Evolutionary conservation across 805 yeast genomes (phyloP).

Genomic region (Yarrowia divulgata): DNA sequence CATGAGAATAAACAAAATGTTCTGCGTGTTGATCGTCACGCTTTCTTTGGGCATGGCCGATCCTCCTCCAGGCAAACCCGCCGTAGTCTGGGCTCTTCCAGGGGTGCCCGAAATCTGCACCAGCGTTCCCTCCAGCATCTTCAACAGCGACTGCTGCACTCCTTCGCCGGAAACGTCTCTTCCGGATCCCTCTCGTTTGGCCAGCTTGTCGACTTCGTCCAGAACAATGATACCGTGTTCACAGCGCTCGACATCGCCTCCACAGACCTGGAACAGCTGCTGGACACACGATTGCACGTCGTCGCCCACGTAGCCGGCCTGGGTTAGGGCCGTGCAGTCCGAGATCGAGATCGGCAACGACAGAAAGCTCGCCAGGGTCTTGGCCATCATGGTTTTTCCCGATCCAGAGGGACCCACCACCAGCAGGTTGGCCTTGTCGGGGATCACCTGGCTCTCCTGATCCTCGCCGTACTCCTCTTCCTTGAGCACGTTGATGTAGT

Average conservation of each 20-base stretch:
- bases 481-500: conserved; percentile 8
- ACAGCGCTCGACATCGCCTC: conserved; percentile 57
- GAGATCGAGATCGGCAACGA: conserved; percentile 61
- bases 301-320: conserved; percentile 71
- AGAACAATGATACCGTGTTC: conserved; percentile 66
- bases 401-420: conserved; percentile 69
- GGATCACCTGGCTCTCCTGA: conserved; percentile 54
- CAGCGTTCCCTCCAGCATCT: conserved; percentile 63
- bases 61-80: conserved; percentile 32
- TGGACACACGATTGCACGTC: conserved; percentile 67
- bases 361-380: conserved; percentile 27
- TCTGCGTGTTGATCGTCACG: conserved; percentile 59
- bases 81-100: conserved; percentile 28
- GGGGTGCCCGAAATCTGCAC: conserved; percentile 51
- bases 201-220: conserved; percentile 66
- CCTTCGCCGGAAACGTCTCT: conserved; percentile 72
- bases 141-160: conserved; percentile 66
- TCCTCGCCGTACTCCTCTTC: conserved; percentile 21
- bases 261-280: conserved; percentile 58
- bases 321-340: conserved; percentile 68
- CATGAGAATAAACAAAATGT: conserved; percentile 63
- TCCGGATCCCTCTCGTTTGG: conserved; percentile 57
- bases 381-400: conserved; percentile 58
- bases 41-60: conserved; percentile 40
- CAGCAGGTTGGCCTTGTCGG: conserved; percentile 64